A percentile compares a stretch with the other conserved stretches of the same genome.
These are phyloP conservation scores for Ambrosiella xylebori DNA, from an alignment of 2,329 filamentous ascomycete genomes.

Conservation along the genomic window DNA sequence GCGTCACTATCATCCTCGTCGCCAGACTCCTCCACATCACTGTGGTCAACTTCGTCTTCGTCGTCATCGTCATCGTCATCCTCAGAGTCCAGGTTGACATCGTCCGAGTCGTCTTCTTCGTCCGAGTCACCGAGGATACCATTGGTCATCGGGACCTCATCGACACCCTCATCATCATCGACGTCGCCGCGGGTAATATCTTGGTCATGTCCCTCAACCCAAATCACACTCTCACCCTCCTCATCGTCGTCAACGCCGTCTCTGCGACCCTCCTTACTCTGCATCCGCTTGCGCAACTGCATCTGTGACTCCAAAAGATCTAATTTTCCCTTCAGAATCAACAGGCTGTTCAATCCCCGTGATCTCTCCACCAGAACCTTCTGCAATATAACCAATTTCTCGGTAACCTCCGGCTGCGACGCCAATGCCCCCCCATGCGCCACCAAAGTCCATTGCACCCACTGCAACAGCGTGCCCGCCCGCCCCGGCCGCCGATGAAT, in stretches of 20 bases:
- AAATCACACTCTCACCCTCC: slow-evolving; percentile 53
- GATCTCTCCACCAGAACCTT: slow-evolving; percentile 78
- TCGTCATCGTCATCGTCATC: slow-evolving; percentile 32
- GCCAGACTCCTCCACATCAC: slow-evolving; percentile 38
- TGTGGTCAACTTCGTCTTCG: slow-evolving; percentile 42
- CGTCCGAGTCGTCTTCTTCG: slow-evolving; percentile 35
- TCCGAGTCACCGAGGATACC: slow-evolving; percentile 41
- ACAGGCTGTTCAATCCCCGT: slow-evolving; percentile 60
- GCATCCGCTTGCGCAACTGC: slow-evolving; percentile 55
- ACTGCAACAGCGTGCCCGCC: slow-evolving; percentile 77
- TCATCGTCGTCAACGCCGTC: slow-evolving; percentile 24
- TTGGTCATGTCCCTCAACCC: slow-evolving; percentile 56
- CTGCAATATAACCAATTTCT: slow-evolving; percentile 61
- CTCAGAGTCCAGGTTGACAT: slow-evolving; percentile 26
- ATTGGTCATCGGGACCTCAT: slow-evolving; percentile 39
- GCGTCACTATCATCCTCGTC: slow-evolving; percentile 39
- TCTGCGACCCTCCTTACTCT: slow-evolving; percentile 20
- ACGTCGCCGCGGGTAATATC: slow-evolving; percentile 22
- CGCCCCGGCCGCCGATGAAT: slow-evolving; percentile 76
- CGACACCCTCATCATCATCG: slow-evolving; percentile 37
- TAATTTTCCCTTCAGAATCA: slow-evolving; percentile 84
- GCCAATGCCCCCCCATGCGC: slow-evolving; percentile 84
- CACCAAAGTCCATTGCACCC: slow-evolving; percentile 90
- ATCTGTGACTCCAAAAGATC: slow-evolving; percentile 89
- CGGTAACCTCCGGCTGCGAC: slow-evolving; percentile 66